Base-by-base conservation (phyloP, 495 filamentous ascomycete genomes). In the Podospora bellae-mahoneyi region DNA sequence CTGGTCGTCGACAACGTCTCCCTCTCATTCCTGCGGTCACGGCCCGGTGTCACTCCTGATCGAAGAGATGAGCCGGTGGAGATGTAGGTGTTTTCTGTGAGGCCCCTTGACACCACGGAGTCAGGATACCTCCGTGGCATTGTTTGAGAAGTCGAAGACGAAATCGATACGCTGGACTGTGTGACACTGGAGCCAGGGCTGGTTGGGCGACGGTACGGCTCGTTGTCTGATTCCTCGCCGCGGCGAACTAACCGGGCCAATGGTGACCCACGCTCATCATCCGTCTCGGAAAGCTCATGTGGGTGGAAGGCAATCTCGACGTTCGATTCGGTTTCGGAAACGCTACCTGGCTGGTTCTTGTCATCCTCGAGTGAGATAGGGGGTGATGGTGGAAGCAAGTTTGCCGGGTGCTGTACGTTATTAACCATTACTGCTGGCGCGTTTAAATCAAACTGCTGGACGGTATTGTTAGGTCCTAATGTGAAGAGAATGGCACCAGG, bases 401-500 rank as follows among this genome's bases (percentile, higher is more conserved):
- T 85, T 5, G 93, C 91, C 56, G 86, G 84, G 77, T 97, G 93
- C 68, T 96, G 92, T 27, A 94, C 88, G 75, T 91, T 94, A 48
- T 88, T 88, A 9, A 94, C 89, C 81, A 97, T 84, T 67, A 85
- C 83, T 19, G 83, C 75, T 20, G 92, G 90, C 27, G 89, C 90
- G 66, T 94, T 96, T 56, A 97, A 80, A 75, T 97, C 92, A 77
- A 95, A 98, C 77, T 99, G 95, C 73, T 97, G 96, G 30, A 96
- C 89, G 23, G 91, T 93, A 75, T 94, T 86, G 69, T 94, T 92
- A 20, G 91, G 89, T 6, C 93, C 92, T 20, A 98, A 80, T 2
- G 94, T 98, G 80, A 99, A 99, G 16, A 99, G 83, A n/a, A 89
- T 90, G 15, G 94, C 94, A 1, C 89, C 91, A 1, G 93, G 91